A percentile compares a stretch with the other conserved stretches of the same genome.
phyloP scores from a whole-genome alignment of 805 yeast species.

The Metschnikowia shivogae region DNA sequence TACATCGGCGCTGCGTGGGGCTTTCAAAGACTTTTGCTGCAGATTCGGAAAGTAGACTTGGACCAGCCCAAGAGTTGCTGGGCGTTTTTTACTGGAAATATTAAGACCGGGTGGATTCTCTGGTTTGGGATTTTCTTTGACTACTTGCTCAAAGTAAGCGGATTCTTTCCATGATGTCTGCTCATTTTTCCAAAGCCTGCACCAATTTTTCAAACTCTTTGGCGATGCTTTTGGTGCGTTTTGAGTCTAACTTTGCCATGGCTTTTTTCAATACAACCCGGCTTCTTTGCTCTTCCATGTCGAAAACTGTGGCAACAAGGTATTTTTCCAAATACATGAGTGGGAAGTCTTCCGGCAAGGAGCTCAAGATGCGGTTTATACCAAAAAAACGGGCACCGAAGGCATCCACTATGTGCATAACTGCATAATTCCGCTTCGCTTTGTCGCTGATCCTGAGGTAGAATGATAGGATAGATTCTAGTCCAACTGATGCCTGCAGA shows the following conservation, averaged over 20 bases:
- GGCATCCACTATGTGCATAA: conserved; percentile 26
- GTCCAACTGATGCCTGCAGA: conserved; percentile 6
- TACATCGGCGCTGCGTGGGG: conserved; percentile 62
- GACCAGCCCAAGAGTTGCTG: conserved; percentile 82
- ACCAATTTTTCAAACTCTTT: conserved; percentile 17
- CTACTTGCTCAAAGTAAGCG: conserved; percentile 49
- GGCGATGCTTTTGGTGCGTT: conserved; percentile 18
- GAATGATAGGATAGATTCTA: conserved; percentile 16
- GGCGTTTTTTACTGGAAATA: conserved; percentile 72
- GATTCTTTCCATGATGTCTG: conserved; percentile 33
- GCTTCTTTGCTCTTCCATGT: conserved; percentile 18
- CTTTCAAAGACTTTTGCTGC: conserved; percentile 59
- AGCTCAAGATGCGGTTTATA: conserved; percentile 23
- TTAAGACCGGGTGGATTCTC: conserved; percentile 67
- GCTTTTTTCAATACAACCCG: conserved; percentile 23
- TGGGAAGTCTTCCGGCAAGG: conserved; percentile 31
- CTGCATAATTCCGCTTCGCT: conserved; percentile 14
- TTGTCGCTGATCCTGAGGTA: conserved; percentile 16
- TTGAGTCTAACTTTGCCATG: conserved; percentile 28
- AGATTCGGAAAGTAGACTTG: conserved; percentile 72
- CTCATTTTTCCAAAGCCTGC: neutral
- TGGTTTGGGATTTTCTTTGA: conserved; percentile 66
- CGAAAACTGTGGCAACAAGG: conserved; percentile 19
- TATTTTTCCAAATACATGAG: conserved; percentile 27
- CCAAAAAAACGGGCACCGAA: conserved; percentile 22